Evolutionary conservation across 345 rosid genomes (phyloP).

Genomic region (Citrus glauca): DNA sequence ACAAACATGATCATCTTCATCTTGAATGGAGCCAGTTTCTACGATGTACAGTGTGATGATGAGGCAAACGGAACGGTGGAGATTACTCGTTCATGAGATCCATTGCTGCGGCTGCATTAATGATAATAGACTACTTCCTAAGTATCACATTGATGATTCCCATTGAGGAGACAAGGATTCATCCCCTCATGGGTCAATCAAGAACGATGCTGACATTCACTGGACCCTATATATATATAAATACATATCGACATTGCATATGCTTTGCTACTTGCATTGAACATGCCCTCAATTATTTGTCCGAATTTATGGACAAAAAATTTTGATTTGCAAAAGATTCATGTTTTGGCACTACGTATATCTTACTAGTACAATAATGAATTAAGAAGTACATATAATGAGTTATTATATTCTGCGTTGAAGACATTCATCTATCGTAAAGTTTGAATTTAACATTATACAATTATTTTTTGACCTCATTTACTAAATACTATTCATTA

Average conservation of each 20-base stretch:
- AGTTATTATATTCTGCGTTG: no score
- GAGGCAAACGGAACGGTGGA: constrained; percentile 1
- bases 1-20: background rate
- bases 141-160: constrained; percentile 10
- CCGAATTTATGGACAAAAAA: background rate
- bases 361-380: no score
- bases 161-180: constrained; percentile 19
- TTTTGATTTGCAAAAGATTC: background rate
- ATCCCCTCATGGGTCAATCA: constrained; percentile 10
- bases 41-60: background rate
- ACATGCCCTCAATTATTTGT: background rate
- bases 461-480: no score
- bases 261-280: background rate
- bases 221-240: background rate
- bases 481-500: no score
- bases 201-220: background rate
- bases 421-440: no score
- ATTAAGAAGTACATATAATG: no score
- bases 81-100: background rate
- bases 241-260: background rate
- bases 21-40: background rate
- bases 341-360: background rate
- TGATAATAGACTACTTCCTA: constrained; percentile 17
- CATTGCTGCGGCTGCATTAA: background rate
- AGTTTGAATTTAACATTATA: no score